Percentiles rank a stretch among this genome's conserved stretches.
phyloP scores from a whole-genome alignment of 345 rosid genomes.

The Salix viminalis region DNA sequence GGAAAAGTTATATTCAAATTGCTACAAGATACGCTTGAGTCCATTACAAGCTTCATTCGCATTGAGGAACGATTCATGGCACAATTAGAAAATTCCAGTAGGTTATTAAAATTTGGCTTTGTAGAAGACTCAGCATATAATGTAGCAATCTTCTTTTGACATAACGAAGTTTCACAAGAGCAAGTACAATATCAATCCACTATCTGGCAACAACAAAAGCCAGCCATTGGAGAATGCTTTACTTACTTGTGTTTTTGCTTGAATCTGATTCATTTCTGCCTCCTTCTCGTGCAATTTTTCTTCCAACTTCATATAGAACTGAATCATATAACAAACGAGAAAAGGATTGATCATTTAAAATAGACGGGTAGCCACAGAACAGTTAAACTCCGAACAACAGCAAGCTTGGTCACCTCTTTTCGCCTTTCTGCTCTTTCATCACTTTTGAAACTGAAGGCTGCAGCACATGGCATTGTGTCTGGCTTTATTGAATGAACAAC shows the following conservation, averaged over 20 bases:
- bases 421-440: constrained; percentile 71
- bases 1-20: no score
- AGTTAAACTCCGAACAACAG: neutral
- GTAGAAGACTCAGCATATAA: neutral
- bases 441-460: constrained; percentile 55
- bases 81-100: neutral
- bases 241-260: constrained; percentile 64
- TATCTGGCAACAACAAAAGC: neutral
- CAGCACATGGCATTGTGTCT: constrained; percentile 34
- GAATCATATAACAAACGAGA: constrained; percentile 11
- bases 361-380: neutral
- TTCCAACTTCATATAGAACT: constrained; percentile 71
- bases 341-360: constrained; percentile 3
- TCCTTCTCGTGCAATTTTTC: constrained; percentile 72
- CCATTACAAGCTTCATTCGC: neutral
- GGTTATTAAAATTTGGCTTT: neutral
- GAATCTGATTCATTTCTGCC: constrained; percentile 58
- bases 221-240: neutral
- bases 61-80: neutral
- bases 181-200: neutral
- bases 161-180: neutral
- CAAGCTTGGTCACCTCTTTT: constrained; percentile 56
- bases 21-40: neutral
- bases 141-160: neutral
- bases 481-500: constrained; percentile 36